Conservation (phyloP, 257 asterid genomes). For the Solanum chmielewskii region DNA sequence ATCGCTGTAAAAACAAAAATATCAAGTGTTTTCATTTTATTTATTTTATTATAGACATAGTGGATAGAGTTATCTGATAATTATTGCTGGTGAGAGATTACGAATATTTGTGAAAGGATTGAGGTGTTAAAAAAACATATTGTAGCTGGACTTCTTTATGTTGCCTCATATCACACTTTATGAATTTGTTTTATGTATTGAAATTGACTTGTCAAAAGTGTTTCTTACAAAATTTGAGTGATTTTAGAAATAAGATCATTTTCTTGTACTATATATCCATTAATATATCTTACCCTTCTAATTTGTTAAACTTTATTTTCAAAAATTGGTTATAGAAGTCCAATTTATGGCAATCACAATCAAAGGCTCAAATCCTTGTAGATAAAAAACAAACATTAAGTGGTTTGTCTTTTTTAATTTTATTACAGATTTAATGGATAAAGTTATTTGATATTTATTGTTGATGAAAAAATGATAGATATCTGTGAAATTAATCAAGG, state of each 20-base stretch:
- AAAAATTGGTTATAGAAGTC: background rate
- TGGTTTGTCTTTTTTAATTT: too few relatives aligned
- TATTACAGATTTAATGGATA: background rate
- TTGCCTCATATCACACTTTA: too few relatives aligned
- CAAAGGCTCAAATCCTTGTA: background rate
- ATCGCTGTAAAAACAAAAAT: too few relatives aligned
- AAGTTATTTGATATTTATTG: rapidly evolving
- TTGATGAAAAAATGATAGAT: rapidly evolving
- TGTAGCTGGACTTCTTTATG: too few relatives aligned
- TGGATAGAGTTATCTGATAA: too few relatives aligned
- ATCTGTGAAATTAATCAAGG: background rate
- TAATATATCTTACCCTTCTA: background rate
- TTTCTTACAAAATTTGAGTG: background rate
- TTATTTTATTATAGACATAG: too few relatives aligned
- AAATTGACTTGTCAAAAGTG: too few relatives aligned
- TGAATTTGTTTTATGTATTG: too few relatives aligned
- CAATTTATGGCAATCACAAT: background rate
- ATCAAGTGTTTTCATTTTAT: too few relatives aligned
- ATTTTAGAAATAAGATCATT: background rate
- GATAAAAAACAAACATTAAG: background rate
- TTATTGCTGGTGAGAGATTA: too few relatives aligned
- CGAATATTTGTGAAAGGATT: too few relatives aligned
- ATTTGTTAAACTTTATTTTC: background rate
- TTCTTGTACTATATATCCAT: background rate
- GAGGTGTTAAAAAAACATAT: too few relatives aligned